Percentiles rank a stretch among this genome's conserved stretches.
Evolutionary conservation across 2,329 filamentous ascomycete species (phyloP).

Genomic region (Penicillium sp.): DNA sequence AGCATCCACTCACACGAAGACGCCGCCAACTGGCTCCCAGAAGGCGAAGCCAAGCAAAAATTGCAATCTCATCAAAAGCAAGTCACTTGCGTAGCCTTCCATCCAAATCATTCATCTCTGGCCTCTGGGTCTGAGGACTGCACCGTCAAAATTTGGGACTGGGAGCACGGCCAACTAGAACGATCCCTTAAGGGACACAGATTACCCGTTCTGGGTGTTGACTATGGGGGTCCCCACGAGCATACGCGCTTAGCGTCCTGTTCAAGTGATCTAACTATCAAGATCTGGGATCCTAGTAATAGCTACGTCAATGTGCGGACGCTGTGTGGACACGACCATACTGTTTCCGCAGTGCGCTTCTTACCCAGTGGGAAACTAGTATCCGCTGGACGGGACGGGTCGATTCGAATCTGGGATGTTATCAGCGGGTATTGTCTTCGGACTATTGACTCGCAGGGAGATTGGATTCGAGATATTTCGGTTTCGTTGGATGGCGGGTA

Average conservation of each 20-base stretch:
- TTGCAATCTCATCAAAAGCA: constrained; percentile 79
- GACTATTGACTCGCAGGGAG: constrained; percentile 76
- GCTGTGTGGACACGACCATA: constrained; percentile 86
- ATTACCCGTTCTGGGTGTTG: constrained; percentile 79
- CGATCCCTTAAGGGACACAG: constrained; percentile 88
- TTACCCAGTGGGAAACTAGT: constrained; percentile 77
- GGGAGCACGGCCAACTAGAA: constrained; percentile 87
- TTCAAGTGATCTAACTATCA: constrained; percentile 86
- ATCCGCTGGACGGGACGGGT: constrained; percentile 80
- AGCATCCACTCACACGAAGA: constrained; percentile 2
- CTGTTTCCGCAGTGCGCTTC: constrained; percentile 83
- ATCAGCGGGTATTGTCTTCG: constrained; percentile 88
- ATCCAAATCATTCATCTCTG: constrained; percentile 86
- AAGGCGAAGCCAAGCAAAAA: constrained; percentile 65
- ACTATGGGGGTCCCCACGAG: constrained; percentile 82
- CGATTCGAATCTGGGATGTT: constrained; percentile 86
- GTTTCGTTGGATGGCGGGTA: constrained; percentile 81
- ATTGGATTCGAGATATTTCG: constrained; percentile 84
- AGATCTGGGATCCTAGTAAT: constrained; percentile 87
- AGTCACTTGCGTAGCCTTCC: constrained; percentile 89
- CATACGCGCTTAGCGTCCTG: constrained; percentile 78
- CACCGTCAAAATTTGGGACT: constrained; percentile 97
- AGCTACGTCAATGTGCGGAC: constrained; percentile 94
- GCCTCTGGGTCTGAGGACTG: constrained; percentile 89
- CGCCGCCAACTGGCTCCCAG: constrained; percentile 25